Evolutionary conservation across 2,329 filamentous ascomycete genomes (phyloP).

Genomic region (Lachnellula subtilissima): DNA sequence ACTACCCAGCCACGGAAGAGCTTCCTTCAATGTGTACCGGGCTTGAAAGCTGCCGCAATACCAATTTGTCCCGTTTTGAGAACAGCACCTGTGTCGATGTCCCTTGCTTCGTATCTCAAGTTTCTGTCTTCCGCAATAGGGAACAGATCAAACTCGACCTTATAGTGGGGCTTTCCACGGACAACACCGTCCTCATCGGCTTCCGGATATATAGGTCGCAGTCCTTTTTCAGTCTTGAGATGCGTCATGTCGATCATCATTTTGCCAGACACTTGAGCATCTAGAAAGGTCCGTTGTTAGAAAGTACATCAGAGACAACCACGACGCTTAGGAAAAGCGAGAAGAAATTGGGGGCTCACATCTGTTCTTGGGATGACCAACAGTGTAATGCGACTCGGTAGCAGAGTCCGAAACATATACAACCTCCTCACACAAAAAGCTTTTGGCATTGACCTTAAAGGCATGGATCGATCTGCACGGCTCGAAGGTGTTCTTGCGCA

Average conservation of each 20-base stretch:
- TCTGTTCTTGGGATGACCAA: neutral
- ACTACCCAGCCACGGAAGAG: no score
- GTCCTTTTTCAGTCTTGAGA: neutral
- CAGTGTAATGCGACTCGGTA: constrained; percentile 2
- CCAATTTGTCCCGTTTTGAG: neutral
- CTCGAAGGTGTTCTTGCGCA: neutral
- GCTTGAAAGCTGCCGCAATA: constrained; percentile 9
- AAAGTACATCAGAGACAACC: neutral
- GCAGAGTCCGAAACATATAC: constrained; percentile 3
- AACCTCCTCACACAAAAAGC: constrained; percentile 5
- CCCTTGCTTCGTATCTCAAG: constrained; percentile 2
- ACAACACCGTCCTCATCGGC: neutral
- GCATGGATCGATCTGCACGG: neutral
- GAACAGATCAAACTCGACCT: constrained; percentile 3
- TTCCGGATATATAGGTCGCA: neutral
- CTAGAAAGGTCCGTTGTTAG: neutral
- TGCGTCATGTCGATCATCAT: neutral
- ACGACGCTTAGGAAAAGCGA: neutral
- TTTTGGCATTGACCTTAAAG: neutral
- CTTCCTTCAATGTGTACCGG: neutral
- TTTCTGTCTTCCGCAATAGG: constrained; percentile 4
- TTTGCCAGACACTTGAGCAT: neutral
- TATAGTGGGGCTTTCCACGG: neutral
- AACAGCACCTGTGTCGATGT: neutral
- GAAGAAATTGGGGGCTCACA: neutral